These are phyloP conservation scores for Lipomyces oligophaga DNA, from an alignment of 805 yeast genomes.

Conservation along the genomic window DNA sequence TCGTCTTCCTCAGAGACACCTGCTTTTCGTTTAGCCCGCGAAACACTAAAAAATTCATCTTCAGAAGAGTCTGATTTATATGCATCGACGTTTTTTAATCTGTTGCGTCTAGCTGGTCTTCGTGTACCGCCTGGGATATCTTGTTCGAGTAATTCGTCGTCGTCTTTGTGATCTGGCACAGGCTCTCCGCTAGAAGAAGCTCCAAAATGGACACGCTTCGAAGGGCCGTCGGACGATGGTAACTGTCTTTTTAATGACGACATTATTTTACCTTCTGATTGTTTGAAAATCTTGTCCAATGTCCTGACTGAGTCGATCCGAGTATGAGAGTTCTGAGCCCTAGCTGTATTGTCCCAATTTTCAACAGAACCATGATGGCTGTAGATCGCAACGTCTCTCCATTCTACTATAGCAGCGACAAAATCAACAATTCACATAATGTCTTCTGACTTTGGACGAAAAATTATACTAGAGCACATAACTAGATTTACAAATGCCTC, in stretches of 20 bases:
- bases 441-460: no score
- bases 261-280: neutral
- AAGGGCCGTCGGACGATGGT: neutral
- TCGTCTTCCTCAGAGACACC: constrained; percentile 26
- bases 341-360: neutral
- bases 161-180: constrained; percentile 8
- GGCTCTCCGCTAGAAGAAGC: neutral
- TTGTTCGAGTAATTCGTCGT: constrained; percentile 19
- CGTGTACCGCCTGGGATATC: constrained; percentile 25
- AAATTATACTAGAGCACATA: no score
- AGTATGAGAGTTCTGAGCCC: neutral
- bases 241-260: neutral
- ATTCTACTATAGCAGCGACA: no score
- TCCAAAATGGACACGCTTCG: neutral
- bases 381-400: neutral
- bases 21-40: constrained; percentile 8
- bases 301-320: no score
- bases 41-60: constrained; percentile 18
- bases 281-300: neutral
- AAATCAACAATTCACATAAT: neutral
- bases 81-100: constrained; percentile 18
- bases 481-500: neutral
- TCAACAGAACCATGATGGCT: neutral
- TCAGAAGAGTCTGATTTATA: constrained; percentile 31
- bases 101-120: constrained; percentile 11